Base-by-base conservation (phyloP, 306 rosid genomes). In the Neltuma alba region DNA sequence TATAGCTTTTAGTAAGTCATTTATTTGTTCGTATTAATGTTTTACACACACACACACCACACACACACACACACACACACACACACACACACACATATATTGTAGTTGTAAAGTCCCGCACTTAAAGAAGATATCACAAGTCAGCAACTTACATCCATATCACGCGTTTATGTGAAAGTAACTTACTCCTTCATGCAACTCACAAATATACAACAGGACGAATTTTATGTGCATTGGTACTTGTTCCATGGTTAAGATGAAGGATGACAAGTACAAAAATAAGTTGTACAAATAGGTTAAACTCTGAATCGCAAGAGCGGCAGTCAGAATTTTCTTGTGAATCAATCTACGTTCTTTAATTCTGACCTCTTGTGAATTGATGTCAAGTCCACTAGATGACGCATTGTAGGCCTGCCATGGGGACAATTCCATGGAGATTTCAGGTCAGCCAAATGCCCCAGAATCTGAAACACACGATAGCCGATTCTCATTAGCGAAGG, bases 361-460 rank as follows among this genome's bases (percentile, higher is more conserved):
- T 82, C 89, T 5, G 83, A 84, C 33, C 78, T 79, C 79, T 78
- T 86, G 23, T 48, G 69, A 76, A 90, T 33, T 74, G 89, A 82
- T n/a, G 91, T 75, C 89, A 95, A 77, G 79, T 95, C 96, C 11
- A 88, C 89, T 85, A 95, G 87, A 80, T 95, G 99, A 52, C 99
- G 97, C 99, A 95, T 95, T 28, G 99, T 95, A 6, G 99, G 99
- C 84, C 99, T 85, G 73, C 99, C 99, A 76, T 95, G 99, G 2
- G 99, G 99, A 80, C 99, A 95, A 83, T 93, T 93, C 99, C 98
- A 95, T 50, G 99, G 99, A 80, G 99, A 95, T 74, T 85, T 89
- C 78, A 95, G 89, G 67, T 70, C 89, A 61, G 89, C 89, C 92
- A 95, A 71, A 85, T 93, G 97, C 86, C 79, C 94, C 34, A 93